Base-by-base conservation (phyloP, 345 rosid genomes). In the Acer saccharum region DNA sequence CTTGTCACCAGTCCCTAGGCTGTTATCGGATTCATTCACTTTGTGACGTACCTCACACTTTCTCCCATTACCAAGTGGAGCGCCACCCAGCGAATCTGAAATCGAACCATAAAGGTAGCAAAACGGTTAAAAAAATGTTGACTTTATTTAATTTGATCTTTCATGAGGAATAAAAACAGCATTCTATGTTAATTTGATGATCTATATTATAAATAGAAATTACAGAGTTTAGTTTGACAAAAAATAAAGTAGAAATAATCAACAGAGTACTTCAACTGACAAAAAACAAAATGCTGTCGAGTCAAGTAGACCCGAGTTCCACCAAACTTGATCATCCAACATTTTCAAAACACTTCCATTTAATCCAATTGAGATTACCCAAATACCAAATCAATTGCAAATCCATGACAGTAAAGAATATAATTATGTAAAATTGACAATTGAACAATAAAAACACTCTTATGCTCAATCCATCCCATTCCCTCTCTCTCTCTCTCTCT, bases 21-120 rank as follows among this genome's bases (percentile, higher is more conserved):
- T 78, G 81, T 91, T 89, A 73, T 87, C 93, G 9, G 77, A 75
- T 6, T 76, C 87, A 3, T 81, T 88, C 68, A 88, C 91, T 77
- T 75, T 81, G 69, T 83, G 89, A 41, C 20, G 41, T 29, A 89
- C 79, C 43, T 48, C 75, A 64, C 91, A 90, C 69, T 81, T 82
- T 79, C 82, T 83, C 66, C 74, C 77, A 75, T 52, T 11, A 23
- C 41, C 77, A 41, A 75, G 80, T 60, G 74, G 29, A 71, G 67
- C 66, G 54, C 4, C 29, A 13, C 79, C 67, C n/a, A 77, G 9
- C 44, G 46, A 62, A 77, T 70, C 91, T 86, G 84, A 71, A 66
- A 71, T 79, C 54, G 29, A 20, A 63, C 64, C 9, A 69, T 68
- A 65, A 80, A 57, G 61, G 54, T 60, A 72, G 48, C 54, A 46